Evolutionary conservation across 2,329 filamentous ascomycete species (phyloP), one percentile per base, ranked within the genome.

Genomic region (Colletotrichum simmondsii): DNA sequence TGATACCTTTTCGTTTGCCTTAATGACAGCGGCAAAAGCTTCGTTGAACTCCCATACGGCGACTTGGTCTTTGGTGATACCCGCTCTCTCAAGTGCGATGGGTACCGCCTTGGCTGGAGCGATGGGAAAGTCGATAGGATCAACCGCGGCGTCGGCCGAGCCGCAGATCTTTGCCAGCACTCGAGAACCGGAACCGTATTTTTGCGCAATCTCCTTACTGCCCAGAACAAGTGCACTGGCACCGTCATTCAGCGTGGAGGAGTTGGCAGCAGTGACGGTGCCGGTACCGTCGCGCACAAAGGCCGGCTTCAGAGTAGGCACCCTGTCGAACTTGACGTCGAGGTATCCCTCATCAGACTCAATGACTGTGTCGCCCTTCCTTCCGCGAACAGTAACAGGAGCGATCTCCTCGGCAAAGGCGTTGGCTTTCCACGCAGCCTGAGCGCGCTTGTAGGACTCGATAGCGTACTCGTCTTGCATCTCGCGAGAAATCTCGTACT

Each of bases 41-140:
- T 99, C 97, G 83, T 99, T 99, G 84, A 99, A 98, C 82, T 98
- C 97, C 96, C 97, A 98, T 26, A 98, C 86, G 5, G 96, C 92
- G 58, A 99, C 95, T 82, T 98, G 94, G 59, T 97, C 93, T 84
- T 95, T 95, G 75, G 91, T 94, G 76, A 99, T 95, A 12, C 96
- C 95, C 1, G 97, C 97, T 70, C 95, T 90, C 83, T 95, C 90
- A 63, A 99, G 88, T 12, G 95, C 95, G 78, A 98, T 91, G 3
- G 96, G 95, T 0, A 98, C 96, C 5, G 96, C 96, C 83, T 97
- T 95, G 52, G 97, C 90, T 1, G 97, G 97, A 1, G 97, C 97
- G 57, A 98, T 87, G 16, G 97, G 95, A 86, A 99, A 99, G 84
- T 99, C 96, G 46, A 98, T 93, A 0, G 97, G 89, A 76, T 97